These are phyloP conservation scores for Luffa acutangula DNA, from an alignment of 306 rosid species.

Conservation along the genomic window DNA sequence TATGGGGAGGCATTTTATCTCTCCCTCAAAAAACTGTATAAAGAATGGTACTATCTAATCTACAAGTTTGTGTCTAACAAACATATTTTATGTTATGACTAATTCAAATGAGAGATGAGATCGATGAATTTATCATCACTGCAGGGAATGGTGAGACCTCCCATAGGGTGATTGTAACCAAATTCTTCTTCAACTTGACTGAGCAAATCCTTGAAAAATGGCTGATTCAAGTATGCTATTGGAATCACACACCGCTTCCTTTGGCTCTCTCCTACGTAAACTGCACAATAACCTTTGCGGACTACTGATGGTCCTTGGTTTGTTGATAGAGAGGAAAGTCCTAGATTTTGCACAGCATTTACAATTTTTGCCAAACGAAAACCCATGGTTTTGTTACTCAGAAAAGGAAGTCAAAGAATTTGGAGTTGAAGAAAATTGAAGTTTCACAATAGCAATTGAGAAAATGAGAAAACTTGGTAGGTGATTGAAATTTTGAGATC, in stretches of 20 bases:
- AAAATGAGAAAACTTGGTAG: constrained; percentile 1
- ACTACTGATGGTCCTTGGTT: not conserved
- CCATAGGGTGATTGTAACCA: not conserved
- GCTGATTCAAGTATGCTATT: not conserved
- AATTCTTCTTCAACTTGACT: constrained; percentile 2
- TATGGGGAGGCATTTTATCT: not conserved
- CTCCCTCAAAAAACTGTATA: constrained; percentile 3
- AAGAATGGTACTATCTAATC: not conserved
- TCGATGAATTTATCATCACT: not conserved
- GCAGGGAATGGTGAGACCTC: constrained; percentile 6
- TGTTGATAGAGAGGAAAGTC: constrained; percentile 1
- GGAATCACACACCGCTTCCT: constrained; percentile 5
- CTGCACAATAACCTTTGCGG: not conserved
- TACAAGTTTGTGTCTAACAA: not conserved
- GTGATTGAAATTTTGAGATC: not conserved
- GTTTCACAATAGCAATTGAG: not conserved
- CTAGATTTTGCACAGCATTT: not conserved
- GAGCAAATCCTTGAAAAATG: not conserved
- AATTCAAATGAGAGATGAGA: not conserved
- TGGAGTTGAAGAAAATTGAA: not conserved
- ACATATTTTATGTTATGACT: not conserved
- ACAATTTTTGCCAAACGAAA: not conserved
- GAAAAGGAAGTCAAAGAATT: not conserved
- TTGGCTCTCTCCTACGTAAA: not conserved
- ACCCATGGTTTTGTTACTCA: not conserved